Conservation (phyloP, 2,329 filamentous ascomycete genomes). For the Chaetomium strumarium region DNA sequence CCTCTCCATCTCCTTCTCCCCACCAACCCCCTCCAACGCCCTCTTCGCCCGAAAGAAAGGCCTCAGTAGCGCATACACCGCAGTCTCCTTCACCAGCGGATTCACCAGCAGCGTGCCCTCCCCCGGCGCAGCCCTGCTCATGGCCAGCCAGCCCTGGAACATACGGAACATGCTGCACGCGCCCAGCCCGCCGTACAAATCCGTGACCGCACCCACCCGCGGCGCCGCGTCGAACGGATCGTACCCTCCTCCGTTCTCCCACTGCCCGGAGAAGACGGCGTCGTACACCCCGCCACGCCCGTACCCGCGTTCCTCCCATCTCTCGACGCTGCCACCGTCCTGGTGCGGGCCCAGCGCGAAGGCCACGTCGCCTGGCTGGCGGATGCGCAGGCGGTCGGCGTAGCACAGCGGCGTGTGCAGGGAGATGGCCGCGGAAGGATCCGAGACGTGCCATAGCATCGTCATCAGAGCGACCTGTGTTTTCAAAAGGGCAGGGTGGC, state of each 20-base stretch:
- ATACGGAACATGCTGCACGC: conserved; percentile 80
- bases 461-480: conserved; percentile 58
- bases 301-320: conserved; percentile 68
- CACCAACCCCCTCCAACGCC: conserved; percentile 27
- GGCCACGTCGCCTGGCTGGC: conserved; percentile 61
- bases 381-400: conserved; percentile 66
- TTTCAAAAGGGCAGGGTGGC: conserved; percentile 57
- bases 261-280: conserved; percentile 63
- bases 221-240: conserved; percentile 75
- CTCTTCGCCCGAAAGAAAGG: conserved; percentile 67
- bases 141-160: conserved; percentile 84
- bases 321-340: conserved; percentile 68
- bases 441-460: conserved; percentile 52
- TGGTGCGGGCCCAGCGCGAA: conserved; percentile 70
- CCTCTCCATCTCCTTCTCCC: not conserved
- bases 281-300: conserved; percentile 64
- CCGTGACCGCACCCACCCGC: conserved; percentile 60
- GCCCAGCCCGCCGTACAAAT: conserved; percentile 76
- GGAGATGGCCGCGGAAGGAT: conserved; percentile 31
- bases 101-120: conserved; percentile 81
- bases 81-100: conserved; percentile 68
- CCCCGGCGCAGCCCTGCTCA: conserved; percentile 64
- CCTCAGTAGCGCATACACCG: conserved; percentile 72
- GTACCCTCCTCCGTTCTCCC: conserved; percentile 58
- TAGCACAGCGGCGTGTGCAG: conserved; percentile 54